Evolutionary conservation across 2,329 filamentous ascomycete species (phyloP).

Genomic region (Colletotrichum siamense): DNA sequence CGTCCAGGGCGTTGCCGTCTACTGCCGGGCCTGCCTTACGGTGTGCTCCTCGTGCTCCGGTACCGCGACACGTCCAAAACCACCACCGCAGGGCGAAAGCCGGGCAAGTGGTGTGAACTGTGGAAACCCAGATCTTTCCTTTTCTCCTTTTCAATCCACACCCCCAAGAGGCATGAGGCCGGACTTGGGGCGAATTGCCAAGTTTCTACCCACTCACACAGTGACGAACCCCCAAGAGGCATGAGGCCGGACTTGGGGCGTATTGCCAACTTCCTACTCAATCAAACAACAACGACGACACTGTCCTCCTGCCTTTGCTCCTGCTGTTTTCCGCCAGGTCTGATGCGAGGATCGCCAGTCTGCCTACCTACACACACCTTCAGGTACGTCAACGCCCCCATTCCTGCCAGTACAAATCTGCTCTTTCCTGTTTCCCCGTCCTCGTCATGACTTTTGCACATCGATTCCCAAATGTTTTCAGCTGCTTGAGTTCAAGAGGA

Average conservation of each 20-base stretch:
- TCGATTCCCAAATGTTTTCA: accelerated
- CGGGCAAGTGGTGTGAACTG: not conserved
- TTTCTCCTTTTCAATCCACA: not conserved
- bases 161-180: too few species aligned
- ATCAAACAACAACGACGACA: not conserved
- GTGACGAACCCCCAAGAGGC: too few species aligned
- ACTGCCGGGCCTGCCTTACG: not conserved
- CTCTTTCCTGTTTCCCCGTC: not conserved
- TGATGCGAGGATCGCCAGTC: not conserved
- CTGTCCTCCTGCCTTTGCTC: not conserved
- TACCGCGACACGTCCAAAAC: not conserved
- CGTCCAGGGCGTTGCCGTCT: not conserved
- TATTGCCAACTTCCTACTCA: not conserved
- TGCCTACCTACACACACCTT: accelerated
- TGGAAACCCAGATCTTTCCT: not conserved
- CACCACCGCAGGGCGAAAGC: not conserved
- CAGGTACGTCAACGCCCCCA: accelerated
- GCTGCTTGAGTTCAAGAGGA: not conserved
- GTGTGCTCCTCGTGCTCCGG: not conserved
- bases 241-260: too few species aligned
- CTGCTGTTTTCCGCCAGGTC: not conserved
- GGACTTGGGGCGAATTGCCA: too few species aligned
- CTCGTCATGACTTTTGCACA: accelerated
- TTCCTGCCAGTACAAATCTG: accelerated
- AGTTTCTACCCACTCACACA: too few species aligned